These are phyloP conservation scores for Paramecium tetraurelia DNA, from an alignment of 73 alveolate genomes.

Conservation along the genomic window DNA sequence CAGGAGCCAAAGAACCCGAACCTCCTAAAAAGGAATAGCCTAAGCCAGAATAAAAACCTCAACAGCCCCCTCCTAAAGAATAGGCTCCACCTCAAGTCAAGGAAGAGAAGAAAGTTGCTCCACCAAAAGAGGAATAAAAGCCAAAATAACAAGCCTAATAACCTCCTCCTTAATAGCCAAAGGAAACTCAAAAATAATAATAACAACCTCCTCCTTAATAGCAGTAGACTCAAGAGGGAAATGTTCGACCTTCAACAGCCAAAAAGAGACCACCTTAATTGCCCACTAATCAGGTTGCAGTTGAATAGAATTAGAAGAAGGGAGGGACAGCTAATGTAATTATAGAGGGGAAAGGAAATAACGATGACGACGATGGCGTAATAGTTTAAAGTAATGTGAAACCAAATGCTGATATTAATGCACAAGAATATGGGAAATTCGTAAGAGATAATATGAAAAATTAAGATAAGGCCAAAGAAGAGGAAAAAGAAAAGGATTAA, in stretches of 20 bases:
- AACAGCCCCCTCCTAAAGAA: slow-evolving; percentile 42
- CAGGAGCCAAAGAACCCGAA: neutral
- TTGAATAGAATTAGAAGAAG: neutral
- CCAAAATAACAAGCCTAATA: slow-evolving; percentile 22
- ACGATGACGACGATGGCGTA: slow-evolving; percentile 36
- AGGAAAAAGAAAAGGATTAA: neutral
- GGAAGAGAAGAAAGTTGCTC: slow-evolving; percentile 39
- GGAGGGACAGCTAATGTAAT: slow-evolving; percentile 46
- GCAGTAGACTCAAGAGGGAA: neutral
- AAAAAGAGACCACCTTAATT: slow-evolving; percentile 48
- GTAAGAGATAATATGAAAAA: slow-evolving; percentile 46
- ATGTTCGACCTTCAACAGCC: slow-evolving; percentile 49
- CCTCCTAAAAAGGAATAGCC: slow-evolving; percentile 31
- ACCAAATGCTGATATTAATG: slow-evolving; percentile 5
- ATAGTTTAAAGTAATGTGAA: neutral
- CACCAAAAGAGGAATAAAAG: slow-evolving; percentile 31
- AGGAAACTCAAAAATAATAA: neutral
- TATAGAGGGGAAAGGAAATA: slow-evolving; percentile 22
- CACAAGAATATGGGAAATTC: slow-evolving; percentile 50
- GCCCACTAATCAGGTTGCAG: neutral
- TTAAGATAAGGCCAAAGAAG: neutral
- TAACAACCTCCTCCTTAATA: neutral
- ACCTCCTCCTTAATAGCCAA: slow-evolving; percentile 38
- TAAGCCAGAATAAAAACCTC: neutral
- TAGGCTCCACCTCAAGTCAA: slow-evolving; percentile 41